Base-by-base conservation (phyloP, 1,284 basidiomycete species). In the Papiliotrema laurentii region DNA sequence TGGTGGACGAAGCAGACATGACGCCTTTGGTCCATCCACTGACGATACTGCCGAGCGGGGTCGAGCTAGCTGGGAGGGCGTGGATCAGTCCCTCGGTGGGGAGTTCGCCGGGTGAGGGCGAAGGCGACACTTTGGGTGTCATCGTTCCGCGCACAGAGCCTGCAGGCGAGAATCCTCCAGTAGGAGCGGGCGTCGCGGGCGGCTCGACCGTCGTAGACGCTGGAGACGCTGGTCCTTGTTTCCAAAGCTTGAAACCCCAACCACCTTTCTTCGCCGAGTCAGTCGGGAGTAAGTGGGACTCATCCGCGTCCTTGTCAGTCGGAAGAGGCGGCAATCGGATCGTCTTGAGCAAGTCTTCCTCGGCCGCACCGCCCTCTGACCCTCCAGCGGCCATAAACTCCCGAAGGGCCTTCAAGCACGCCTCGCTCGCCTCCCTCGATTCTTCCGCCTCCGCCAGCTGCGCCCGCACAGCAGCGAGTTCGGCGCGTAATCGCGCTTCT, bases 361-460 rank as follows among this genome's bases (percentile, higher is more conserved):
- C 51, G 7, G 53, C 37, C 24, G 43, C 47, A 5, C 37, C 60
- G 4, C 43, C 55, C 28, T 50, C 55, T 45, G 55, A 51, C 51
- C 55, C 44, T 10, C 51, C 57, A 13, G 42, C 35, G 1, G 83
- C 82, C 59, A 96, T 91, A 66, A 90, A 96, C 48, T 85, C 85
- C 33, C 89, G 79, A 30, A 96, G 75, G 0, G 86, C 87, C 48
- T 81, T 82, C 53, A 87, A 83, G 64, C 89, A 92, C 2, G 80
- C 80, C 58, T 96, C 90, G n/a, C 85, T 87, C 7, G 91, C 91
- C 61, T 87, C 83, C 38, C 83, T 79, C 2, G 87, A 89, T 68
- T 96, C 91, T 51, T 81, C 85, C 2, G 84, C 79, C 61, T 93
- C 89, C 25, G 69, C 82, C 31, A 94, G 71, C 48, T 84, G 80